Evolutionary conservation across 805 yeast species (phyloP).

Genomic region (Torulaspora franciscae): DNA sequence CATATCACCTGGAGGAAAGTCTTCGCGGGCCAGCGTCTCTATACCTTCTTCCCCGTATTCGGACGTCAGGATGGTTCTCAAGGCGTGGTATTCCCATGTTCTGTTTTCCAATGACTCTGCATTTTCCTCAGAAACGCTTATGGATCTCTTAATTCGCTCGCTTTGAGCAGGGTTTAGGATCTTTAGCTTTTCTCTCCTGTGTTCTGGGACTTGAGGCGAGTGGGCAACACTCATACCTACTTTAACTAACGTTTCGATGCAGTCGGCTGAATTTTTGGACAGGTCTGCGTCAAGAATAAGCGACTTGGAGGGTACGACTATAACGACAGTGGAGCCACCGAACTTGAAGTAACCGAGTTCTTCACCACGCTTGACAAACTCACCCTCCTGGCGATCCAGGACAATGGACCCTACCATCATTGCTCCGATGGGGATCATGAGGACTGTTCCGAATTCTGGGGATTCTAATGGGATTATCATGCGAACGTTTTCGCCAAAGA

Average conservation of each 20-base stretch:
- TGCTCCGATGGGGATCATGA: conserved; percentile 86
- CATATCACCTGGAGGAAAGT: neutral
- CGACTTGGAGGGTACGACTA: conserved; percentile 50
- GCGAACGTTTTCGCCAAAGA: conserved; percentile 86
- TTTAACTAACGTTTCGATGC: conserved; percentile 75
- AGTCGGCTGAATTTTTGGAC: conserved; percentile 55
- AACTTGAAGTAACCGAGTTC: conserved; percentile 93
- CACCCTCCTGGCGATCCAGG: conserved; percentile 60
- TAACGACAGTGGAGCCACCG: conserved; percentile 86
- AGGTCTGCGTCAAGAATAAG: conserved; percentile 72
- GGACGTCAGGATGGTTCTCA: conserved; percentile 16
- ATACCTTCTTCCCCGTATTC: conserved; percentile 12
- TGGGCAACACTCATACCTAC: conserved; percentile 95
- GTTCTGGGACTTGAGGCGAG: conserved; percentile 45
- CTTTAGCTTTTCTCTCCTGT: conserved; percentile 43
- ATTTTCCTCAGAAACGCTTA: conserved; percentile 26
- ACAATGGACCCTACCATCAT: conserved; percentile 97
- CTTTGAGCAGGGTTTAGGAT: conserved; percentile 22
- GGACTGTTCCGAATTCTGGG: conserved; percentile 67
- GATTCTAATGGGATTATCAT: conserved; percentile 73
- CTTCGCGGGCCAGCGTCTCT: conserved; percentile 3
- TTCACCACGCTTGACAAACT: conserved; percentile 57
- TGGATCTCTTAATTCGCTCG: conserved; percentile 30
- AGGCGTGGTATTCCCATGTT: conserved; percentile 29
- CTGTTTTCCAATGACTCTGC: conserved; percentile 19